These are phyloP conservation scores for Schizosaccharomyces versatilis DNA, from an alignment of 1,139 yeast species.

Conservation along the genomic window DNA sequence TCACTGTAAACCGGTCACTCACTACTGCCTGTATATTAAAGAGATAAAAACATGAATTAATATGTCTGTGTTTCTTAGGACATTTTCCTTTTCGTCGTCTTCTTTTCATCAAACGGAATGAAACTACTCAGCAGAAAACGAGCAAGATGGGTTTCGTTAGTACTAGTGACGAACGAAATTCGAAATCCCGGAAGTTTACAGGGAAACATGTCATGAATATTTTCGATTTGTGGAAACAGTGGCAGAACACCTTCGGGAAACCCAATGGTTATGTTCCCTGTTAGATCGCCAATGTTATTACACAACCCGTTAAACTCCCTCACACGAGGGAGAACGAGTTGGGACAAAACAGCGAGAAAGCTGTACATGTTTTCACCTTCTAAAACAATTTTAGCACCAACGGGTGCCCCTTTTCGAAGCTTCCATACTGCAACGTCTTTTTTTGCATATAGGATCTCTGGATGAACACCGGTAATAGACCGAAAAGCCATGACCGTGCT, in stretches of 20 bases:
- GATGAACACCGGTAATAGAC: conserved; percentile 80
- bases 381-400: conserved; percentile 73
- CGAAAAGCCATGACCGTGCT: conserved; percentile 65
- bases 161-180: neutral
- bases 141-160: neutral
- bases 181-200: neutral
- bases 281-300: conserved; percentile 56
- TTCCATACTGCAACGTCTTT: conserved; percentile 74
- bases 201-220: conserved; percentile 78
- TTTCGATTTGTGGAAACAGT: conserved; percentile 81
- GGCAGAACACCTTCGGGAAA: conserved; percentile 54
- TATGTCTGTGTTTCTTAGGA: no score
- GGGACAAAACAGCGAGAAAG: conserved; percentile 67
- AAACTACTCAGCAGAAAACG: neutral
- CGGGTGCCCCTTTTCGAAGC: conserved; percentile 64
- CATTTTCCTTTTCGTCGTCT: no score
- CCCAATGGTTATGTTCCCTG: conserved; percentile 75
- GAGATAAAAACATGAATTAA: no score
- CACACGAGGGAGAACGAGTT: conserved; percentile 78
- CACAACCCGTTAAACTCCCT: conserved; percentile 70
- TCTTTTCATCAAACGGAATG: neutral
- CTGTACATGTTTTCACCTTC: conserved; percentile 70
- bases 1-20: no score
- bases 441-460: conserved; percentile 49
- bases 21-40: no score